Conservation (phyloP, 345 rosid genomes). For the Bruguiera parviflora region DNA sequence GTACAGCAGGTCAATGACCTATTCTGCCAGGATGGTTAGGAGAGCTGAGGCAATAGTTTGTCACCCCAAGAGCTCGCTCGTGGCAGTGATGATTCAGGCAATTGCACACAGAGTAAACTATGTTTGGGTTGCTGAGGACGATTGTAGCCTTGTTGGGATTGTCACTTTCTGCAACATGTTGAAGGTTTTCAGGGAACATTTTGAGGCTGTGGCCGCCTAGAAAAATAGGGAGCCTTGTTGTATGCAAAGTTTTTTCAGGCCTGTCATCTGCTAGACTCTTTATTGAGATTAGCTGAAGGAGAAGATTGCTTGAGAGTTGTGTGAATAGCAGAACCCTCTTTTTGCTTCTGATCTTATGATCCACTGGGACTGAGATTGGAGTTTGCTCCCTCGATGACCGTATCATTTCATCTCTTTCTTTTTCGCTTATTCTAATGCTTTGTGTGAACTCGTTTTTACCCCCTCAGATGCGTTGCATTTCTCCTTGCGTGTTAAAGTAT, state of each 20-base stretch:
- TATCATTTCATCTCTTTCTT: neutral
- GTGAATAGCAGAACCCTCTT: neutral
- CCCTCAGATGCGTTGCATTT: neutral
- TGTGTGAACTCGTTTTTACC: neutral
- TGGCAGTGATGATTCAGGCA: constrained; percentile 92
- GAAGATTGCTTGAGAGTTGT: no score
- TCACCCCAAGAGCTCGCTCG: constrained; percentile 64
- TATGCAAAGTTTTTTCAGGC: neutral
- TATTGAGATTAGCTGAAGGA: neutral
- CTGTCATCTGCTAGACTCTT: neutral
- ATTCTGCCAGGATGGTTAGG: constrained; percentile 70
- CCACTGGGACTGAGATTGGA: neutral
- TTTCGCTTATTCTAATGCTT: neutral
- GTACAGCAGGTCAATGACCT: constrained; percentile 56
- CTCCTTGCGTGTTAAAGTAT: neutral
- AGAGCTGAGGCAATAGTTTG: constrained; percentile 79
- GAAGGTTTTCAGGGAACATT: constrained; percentile 58
- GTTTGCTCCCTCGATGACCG: no score
- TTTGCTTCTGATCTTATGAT: neutral
- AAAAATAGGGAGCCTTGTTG: constrained; percentile 8
- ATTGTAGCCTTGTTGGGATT: constrained; percentile 69
- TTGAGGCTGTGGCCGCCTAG: constrained; percentile 24
- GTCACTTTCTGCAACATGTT: constrained; percentile 69
- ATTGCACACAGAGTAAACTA: constrained; percentile 72
- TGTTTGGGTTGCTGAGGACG: constrained; percentile 82